Evolutionary conservation across 257 asterid genomes (phyloP), one percentile per base, ranked within the genome.

Genomic region (Thymus mandschuricus): DNA sequence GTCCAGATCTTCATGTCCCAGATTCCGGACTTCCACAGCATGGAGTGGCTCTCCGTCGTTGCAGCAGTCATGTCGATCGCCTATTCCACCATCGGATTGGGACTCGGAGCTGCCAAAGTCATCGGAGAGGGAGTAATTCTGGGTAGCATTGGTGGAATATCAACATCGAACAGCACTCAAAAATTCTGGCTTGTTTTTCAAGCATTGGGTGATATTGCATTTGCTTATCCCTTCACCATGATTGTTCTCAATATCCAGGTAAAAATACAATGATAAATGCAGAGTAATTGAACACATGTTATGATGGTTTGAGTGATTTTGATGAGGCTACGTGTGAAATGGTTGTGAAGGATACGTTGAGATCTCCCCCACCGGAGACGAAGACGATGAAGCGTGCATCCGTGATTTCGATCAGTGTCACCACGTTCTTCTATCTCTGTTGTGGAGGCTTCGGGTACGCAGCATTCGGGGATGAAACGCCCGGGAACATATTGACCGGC

Each of bases 51-150:
- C n/a, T 93, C 96, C 0, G 65, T 82, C 8, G 76, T 89, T 10
- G 89, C 97, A 64, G 92, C 96, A 8, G 54, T 84, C 80, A 91
- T 89, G 97, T 93, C 98, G 35, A 85, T 93, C 75, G 34, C 84
- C 10, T 93, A 93, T 69, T 78, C 96, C 38, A 70, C 68, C 64
- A 86, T 89, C 0, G 97, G 96, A 58, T 76, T 91, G 46, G 93
- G 87, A 57, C 87, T 92, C 34, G 96, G 98, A 68, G 79, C 82
- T 8, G 90, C 91, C 13, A 79, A 79, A 80, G 85, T 84, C 69
- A 79, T 87, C 10, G 90, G 82, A 71, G 77, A 81, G 66, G 89
- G 95, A 71, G 90, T 80, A 71, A 68, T 89, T 10, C 71, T 76
- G 75, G 96, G 98, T 9, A 79, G 89, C 81, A 76, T 84, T 50